Conservation (phyloP, 2,329 filamentous ascomycete genomes). For the Sclerotinia sclerotiorum region DNA sequence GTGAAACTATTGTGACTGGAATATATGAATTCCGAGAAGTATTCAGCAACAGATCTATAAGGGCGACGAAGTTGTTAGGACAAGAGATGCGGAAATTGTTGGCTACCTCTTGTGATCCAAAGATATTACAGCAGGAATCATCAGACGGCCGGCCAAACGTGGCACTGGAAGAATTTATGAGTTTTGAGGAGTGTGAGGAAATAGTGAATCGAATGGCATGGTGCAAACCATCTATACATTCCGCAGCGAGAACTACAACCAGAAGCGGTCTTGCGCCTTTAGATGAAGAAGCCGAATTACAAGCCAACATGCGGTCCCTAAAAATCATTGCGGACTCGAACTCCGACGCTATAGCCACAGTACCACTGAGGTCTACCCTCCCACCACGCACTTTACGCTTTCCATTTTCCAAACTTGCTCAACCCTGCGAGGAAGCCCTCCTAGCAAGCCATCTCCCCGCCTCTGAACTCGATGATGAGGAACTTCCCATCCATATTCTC, state of each 20-base stretch:
- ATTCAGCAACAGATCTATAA: slow-evolving; percentile 64
- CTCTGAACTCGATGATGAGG: slow-evolving; percentile 78
- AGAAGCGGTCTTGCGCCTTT: slow-evolving; percentile 50
- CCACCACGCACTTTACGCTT: slow-evolving; percentile 60
- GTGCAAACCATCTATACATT: slow-evolving; percentile 54
- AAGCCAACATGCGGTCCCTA: slow-evolving; percentile 33
- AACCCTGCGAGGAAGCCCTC: slow-evolving; percentile 73
- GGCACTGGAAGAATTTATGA: slow-evolving; percentile 44
- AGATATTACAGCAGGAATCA: slow-evolving; percentile 33
- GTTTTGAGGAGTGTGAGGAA: slow-evolving; percentile 81
- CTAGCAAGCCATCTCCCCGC: slow-evolving; percentile 59
- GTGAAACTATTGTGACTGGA: slow-evolving; percentile 80
- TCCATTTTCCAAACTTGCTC: slow-evolving; percentile 67
- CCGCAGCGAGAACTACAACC: slow-evolving; percentile 28
- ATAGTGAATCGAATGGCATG: slow-evolving; percentile 73
- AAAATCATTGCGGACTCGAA: slow-evolving; percentile 29
- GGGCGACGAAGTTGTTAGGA: slow-evolving; percentile 72
- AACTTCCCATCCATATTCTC: slow-evolving; percentile 73
- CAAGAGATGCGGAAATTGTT: slow-evolving; percentile 67
- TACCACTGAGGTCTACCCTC: slow-evolving; percentile 46
- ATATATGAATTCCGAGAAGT: slow-evolving; percentile 91
- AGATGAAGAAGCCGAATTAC: slow-evolving; percentile 57
- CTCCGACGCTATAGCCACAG: slow-evolving; percentile 39
- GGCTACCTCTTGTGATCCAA: slow-evolving; percentile 45
- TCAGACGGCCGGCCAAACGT: slow-evolving; percentile 20